phyloP scores from a whole-genome alignment of 257 asterid genomes.

The Jacaranda mimosifolia region DNA sequence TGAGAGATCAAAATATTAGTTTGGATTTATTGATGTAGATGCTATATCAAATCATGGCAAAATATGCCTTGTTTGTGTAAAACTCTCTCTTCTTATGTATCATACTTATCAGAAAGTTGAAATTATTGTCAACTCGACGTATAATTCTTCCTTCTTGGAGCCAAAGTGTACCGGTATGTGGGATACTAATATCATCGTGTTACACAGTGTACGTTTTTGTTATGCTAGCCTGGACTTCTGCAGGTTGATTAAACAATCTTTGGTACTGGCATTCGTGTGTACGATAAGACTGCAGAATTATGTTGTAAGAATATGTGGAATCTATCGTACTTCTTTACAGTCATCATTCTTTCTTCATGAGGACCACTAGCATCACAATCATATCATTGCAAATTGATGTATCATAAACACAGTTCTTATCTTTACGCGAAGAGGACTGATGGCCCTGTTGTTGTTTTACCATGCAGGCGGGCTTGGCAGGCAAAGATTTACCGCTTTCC shows the following conservation, averaged over 20 bases:
- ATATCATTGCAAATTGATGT: constrained; percentile 32
- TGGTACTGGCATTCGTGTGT: neutral
- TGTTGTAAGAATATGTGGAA: constrained; percentile 9
- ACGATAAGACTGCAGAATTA: neutral
- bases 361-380: constrained; percentile 34
- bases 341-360: neutral
- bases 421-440: neutral
- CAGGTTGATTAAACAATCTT: neutral
- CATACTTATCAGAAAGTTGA: no score
- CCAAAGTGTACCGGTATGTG: no score
- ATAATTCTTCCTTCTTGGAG: no score
- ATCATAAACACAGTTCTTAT: constrained; percentile 3
- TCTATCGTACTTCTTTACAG: neutral
- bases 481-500: constrained; percentile 3
- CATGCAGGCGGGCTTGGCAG: neutral
- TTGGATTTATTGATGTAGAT: constrained; percentile 13
- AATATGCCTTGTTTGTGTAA: constrained; percentile 15
- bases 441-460: neutral
- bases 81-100: no score
- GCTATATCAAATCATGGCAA: neutral
- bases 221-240: neutral
- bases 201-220: no score
- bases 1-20: constrained; percentile 3
- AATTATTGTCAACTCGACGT: no score
- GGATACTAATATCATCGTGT: no score